Conservation (phyloP, 345 rosid species). For the Ricinus communis region DNA sequence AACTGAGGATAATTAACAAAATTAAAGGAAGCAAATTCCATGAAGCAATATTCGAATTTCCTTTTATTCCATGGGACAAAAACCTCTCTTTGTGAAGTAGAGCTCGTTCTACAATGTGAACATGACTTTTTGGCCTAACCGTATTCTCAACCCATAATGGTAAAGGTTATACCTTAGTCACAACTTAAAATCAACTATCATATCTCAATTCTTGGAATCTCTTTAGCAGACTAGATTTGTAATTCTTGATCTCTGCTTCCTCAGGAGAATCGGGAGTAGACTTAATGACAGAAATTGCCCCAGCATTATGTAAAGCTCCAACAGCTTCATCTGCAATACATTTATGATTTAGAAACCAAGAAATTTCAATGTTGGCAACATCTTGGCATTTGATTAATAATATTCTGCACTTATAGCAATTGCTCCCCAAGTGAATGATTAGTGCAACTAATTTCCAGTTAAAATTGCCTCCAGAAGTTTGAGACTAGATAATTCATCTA, state of each 20-base stretch:
- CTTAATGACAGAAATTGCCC: constrained; percentile 54
- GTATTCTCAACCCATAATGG: not conserved
- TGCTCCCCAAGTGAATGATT: not conserved
- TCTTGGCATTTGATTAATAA: not conserved
- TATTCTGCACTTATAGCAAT: not conserved
- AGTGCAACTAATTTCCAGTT: not conserved
- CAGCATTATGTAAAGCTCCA: constrained; percentile 52
- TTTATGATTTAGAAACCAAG: not conserved
- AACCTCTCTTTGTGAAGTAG: not conserved
- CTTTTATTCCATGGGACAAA: not conserved
- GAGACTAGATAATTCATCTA: too few species aligned
- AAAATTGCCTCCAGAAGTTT: too few species aligned
- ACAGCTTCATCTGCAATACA: constrained; percentile 68
- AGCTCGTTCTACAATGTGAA: not conserved
- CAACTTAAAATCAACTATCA: constrained; percentile 11
- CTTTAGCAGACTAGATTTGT: constrained; percentile 58
- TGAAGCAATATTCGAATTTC: not conserved
- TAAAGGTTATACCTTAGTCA: not conserved
- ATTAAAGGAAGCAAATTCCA: not conserved
- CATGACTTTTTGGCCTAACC: not conserved
- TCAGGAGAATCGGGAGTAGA: constrained; percentile 54
- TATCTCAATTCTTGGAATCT: constrained; percentile 52
- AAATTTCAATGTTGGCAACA: not conserved
- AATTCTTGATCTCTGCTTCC: constrained; percentile 53
- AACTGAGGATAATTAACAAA: not conserved